Base-by-base conservation (phyloP, 2,329 filamentous ascomycete genomes). In the Lasiodiplodia sp. region DNA sequence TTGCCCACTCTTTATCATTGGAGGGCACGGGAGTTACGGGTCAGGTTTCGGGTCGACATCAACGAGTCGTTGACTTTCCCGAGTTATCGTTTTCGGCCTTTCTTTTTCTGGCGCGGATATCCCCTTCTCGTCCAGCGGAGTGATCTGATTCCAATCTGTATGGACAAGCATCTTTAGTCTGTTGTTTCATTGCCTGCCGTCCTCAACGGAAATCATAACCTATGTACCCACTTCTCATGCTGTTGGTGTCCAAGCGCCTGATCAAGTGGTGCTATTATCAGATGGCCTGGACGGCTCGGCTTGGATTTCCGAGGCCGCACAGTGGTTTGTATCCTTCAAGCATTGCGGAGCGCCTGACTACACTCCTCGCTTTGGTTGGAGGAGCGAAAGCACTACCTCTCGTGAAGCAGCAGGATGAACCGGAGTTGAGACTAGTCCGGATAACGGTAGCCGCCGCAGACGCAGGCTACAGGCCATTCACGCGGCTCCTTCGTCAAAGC, bases 51-150 rank as follows among this genome's bases (percentile, higher is more conserved):
- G 60, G n/a, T 52, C 60, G 23, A 49, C 44, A 31, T 40, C 47
- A 14, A 64, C 31, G 60, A 52, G 60, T 64, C 60, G 60, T 34
- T 64, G 60, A 52, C 47, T 25, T 52, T 53, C 28, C 8, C 28
- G 58, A 49, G n/a, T 53, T 28, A 21, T 64, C 47, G n/a, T 64
- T 52, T 64, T 40, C 31, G n/a, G 60, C 12, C 7, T 64, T 64
- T 28, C 47, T 12, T 31, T 23, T 64, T 52, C 28, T 52, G 37
- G 28, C 60, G n/a, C 31, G 31, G 31, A 52, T 38, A 28, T 62
- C 8, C 40, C 60, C 31, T 25, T 52, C 44, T 10, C 14, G n/a
- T 21, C 10, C 5, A 14, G 25, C n/a, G 16, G 28, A 38, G 12
- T 49, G 10, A 53, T 63, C 18, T 63, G 37, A 52, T 37, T n/a